Evolutionary conservation across 768 basidiomycete species (phyloP).

Genomic region (Hortiboletus campestris): DNA sequence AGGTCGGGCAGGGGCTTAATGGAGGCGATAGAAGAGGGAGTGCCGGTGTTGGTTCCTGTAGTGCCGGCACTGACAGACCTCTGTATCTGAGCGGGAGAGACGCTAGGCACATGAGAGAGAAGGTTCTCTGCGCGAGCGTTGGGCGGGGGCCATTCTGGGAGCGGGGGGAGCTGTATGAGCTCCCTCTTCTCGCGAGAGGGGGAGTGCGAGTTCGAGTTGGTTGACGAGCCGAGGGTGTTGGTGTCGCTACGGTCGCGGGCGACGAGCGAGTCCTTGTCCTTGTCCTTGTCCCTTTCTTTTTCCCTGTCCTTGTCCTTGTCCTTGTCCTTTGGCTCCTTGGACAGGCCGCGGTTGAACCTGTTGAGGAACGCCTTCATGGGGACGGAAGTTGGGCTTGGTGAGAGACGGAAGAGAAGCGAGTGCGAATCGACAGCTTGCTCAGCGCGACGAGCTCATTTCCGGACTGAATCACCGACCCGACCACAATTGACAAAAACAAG

Average conservation of each 20-base stretch:
- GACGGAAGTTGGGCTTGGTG: neutral
- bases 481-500: neutral
- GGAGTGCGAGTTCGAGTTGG: slow-evolving; percentile 24
- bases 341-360: slow-evolving; percentile 64
- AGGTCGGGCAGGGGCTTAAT: slow-evolving; percentile 77
- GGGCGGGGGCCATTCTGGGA: slow-evolving; percentile 65
- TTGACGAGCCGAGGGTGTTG: slow-evolving; percentile 30
- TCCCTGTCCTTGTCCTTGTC: slow-evolving; percentile 48
- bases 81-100: slow-evolving; percentile 25
- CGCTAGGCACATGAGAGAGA: neutral
- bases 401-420: neutral
- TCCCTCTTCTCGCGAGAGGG: slow-evolving; percentile 52
- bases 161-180: slow-evolving; percentile 55
- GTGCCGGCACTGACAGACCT: slow-evolving; percentile 29
- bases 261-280: slow-evolving; percentile 5
- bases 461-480: slow-evolving; percentile 9
- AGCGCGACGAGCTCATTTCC: slow-evolving; percentile 25
- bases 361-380: slow-evolving; percentile 84
- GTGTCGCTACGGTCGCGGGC: slow-evolving; percentile 33
- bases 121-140: slow-evolving; percentile 20
- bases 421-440: slow-evolving; percentile 3
- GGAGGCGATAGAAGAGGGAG: slow-evolving; percentile 47
- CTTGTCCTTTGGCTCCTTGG: slow-evolving; percentile 56
- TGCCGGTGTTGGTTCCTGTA: slow-evolving; percentile 35
- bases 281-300: slow-evolving; percentile 22